Conservation (phyloP, 164 flowering plant species). For the Warburgia ugandensis region DNA sequence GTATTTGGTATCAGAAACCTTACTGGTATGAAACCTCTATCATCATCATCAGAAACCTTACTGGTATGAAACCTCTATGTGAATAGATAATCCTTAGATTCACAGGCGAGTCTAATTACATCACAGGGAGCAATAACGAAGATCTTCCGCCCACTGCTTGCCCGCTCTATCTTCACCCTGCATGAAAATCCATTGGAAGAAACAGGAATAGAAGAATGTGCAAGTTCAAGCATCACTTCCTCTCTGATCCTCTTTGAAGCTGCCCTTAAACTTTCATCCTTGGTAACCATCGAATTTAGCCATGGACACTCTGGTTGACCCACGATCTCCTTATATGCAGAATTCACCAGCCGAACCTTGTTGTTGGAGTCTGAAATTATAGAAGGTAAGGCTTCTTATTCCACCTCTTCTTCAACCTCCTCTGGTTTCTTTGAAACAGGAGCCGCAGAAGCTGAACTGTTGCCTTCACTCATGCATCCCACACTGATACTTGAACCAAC, state of each 20-base stretch:
- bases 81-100: slow-evolving; percentile 61
- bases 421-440: slow-evolving; percentile 30
- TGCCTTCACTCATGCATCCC: slow-evolving; percentile 29
- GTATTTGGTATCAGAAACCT: slow-evolving; percentile 15
- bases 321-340: slow-evolving; percentile 88
- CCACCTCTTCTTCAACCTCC: slow-evolving; percentile 76
- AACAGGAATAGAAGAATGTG: slow-evolving; percentile 22
- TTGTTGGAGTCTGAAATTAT: slow-evolving; percentile 75
- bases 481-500: slow-evolving; percentile 64
- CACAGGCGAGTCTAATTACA: slow-evolving; percentile 47
- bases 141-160: slow-evolving; percentile 35
- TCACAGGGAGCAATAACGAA: slow-evolving; percentile 50
- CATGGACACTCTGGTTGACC: slow-evolving; percentile 93
- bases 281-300: slow-evolving; percentile 47
- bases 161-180: slow-evolving; percentile 80
- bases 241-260: slow-evolving; percentile 66
- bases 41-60: slow-evolving; percentile 9
- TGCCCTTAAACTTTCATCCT: slow-evolving; percentile 10
- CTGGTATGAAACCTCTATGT: slow-evolving; percentile 70
- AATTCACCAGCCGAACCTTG: slow-evolving; percentile 67
- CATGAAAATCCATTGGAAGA: slow-evolving; percentile 53
- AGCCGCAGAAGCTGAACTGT: not conserved
- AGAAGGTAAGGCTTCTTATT: slow-evolving; percentile 57
- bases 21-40: slow-evolving; percentile 11
- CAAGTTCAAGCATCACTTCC: slow-evolving; percentile 48